Evolutionary conservation across 2,329 filamentous ascomycete species (phyloP), one percentile per base, ranked within the genome.

Genomic region (Monosporascus sp.): DNA sequence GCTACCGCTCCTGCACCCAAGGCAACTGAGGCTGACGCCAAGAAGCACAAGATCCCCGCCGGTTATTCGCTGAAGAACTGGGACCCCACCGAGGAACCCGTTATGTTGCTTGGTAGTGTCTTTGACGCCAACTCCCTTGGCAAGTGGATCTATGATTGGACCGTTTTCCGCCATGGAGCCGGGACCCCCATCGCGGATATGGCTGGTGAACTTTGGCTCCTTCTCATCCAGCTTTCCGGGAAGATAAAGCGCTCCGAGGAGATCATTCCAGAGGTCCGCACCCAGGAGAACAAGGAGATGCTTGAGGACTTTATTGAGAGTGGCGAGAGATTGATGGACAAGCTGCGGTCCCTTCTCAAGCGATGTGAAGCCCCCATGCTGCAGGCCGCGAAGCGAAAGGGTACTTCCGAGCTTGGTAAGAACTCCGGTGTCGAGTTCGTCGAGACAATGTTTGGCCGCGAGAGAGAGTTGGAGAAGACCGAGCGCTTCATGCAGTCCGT

Each of bases 61-160:
- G 93, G 94, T 58, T 99, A 95, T 76, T 96, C 91, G 26, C 85
- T 93, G 69, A 97, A 97, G 81, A 96, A 97, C 77, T 97, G 94
- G 94, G 94, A 99, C 69, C 93, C 93, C 1, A 86, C 84, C 27
- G 93, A 97, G 76, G 86, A 91, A 62, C 94, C 94, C 50, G 97
- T 99, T 69, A 86, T 97, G 68, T 83, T 99, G 26, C 81, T 97
- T 22, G 94, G 94, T 49, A 96, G 90, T 68, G 94, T 97, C 53
- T 97, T 97, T 67, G 94, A 97, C 69, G 90, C 93, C 67, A 97
- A 97, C 80, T 96, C 91, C 26, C 81, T 99, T 31, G 94, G 94
- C 66, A 97, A 97, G 75, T 99, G 94, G 94, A 95, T 99, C 67
- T 99, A 96, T 73, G 94, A 97, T 79, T 99, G 94, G 94, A 97